Evolutionary conservation across 768 basidiomycete species (phyloP), one percentile per base, ranked within the genome.

Genomic region (Tylopilus balloui): DNA sequence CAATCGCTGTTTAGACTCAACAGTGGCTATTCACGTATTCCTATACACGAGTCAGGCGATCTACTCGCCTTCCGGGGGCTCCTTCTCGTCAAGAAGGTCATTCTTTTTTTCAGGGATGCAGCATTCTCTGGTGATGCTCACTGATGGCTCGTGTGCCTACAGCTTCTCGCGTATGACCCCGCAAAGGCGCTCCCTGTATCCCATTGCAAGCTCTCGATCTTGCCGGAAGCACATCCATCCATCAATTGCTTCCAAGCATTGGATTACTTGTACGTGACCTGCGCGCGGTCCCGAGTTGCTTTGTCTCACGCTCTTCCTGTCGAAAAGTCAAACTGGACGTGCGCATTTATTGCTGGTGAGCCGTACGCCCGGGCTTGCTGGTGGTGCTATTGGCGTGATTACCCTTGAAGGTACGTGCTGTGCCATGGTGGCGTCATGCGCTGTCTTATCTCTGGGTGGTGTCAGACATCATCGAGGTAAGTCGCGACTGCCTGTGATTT

Each of bases 171-270:
- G 0, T 96, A 98, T 60, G 93, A 97, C 61, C 92, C 93, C 0
- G 77, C 84, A n/a, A 76, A 85, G 63, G 79, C 72, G 3, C 76
- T 83, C 31, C 84, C 86, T 6, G 84, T 94, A 7, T 83, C 83
- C 0, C 69, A 79, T 32, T 91, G 97, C 64, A 70, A 76, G 2
- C 75, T 98, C 1, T 83, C 88, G 0, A 85, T 95, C 23, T 68
- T 98, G 13, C 95, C 95, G 0, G 95, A 98, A 69, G 93, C 93
- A 5, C 73, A 74, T 35, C 91, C 92, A 0, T 77, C 79, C 10
- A 94, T 96, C 63, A 94, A 91, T 59, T 96, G 89, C 60, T 92
- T 96, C 73, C 92, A 97, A 64, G 92, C 92, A 0, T 69, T 97
- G 38, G 92, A 96, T 64, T 95, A 93, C 63, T 94, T 90, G 88